Evolutionary conservation across 371 early-diverging fungal genomes (phyloP), one percentile per base, ranked within the genome.

Genomic region (Smittium culicis): DNA sequence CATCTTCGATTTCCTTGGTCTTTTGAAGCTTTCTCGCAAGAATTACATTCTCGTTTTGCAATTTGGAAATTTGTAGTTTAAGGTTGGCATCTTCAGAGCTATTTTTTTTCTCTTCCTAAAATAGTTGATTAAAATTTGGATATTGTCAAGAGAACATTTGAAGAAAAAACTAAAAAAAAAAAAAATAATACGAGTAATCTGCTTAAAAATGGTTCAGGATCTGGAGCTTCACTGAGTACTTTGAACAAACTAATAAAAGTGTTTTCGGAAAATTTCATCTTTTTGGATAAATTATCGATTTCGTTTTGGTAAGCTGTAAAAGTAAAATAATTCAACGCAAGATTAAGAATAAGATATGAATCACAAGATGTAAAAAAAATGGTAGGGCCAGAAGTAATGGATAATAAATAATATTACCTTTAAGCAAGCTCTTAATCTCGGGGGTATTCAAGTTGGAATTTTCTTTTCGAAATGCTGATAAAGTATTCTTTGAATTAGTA

Each of bases 221-320:
- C 92, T 0, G 95, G 92, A 14, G 89, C 89, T 56, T 91, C 89
- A 5, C 86, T 85, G 8, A 93, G 75, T 17, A 83, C 68, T 68
- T 89, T 87, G 78, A 91, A 93, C 24, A 93, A 74, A 33, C 81
- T 80, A 60, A 94, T 74, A 71, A 93, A 92, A 16, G 85, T 83
- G 63, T 83, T 86, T 67, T 94, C 91, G n/a, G 91, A 84, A 60
- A 77, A 82, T 74, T 92, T 93, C 54, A 88, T 86, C 58, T 92
- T 79, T 67, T 85, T 86, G 5, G 92, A 91, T 66, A 95, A 81
- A 56, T 79, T 79, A 71, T 95, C 96, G 66, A 95, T 95, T 73
- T 95, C 96, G 66, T 80, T 72, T 71, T 94, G 94, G 76, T 93
- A 94, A 1, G 85, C 91, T 80, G 64, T 28, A 64, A 11, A 25